Evolutionary conservation across 2,329 filamentous ascomycete species (phyloP).

Genomic region (Nakataea oryzae): DNA sequence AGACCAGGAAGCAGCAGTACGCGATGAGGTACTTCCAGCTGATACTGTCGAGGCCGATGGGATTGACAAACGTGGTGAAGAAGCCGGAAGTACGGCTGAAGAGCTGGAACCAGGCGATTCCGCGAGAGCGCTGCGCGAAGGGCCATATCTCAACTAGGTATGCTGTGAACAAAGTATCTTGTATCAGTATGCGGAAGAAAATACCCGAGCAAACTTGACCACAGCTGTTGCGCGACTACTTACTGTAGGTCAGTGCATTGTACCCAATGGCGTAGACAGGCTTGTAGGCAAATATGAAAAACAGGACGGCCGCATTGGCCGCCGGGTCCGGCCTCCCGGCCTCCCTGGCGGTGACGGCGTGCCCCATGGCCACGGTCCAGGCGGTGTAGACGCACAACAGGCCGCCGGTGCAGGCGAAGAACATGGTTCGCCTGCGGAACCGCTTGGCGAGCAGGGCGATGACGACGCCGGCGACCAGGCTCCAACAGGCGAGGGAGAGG

Average conservation of each 20-base stretch:
- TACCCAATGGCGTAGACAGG: constrained; percentile 56
- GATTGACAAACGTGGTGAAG: constrained; percentile 20
- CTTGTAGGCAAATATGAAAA: constrained; percentile 51
- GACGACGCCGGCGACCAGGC: constrained; percentile 29
- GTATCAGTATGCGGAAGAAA: no score
- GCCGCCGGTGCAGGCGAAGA: constrained; percentile 33
- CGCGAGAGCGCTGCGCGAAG: constrained; percentile 18
- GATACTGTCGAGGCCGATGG: constrained; percentile 17
- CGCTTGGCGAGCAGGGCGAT: constrained; percentile 31
- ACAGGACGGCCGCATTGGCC: constrained; percentile 19
- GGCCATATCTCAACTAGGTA: constrained; percentile 22
- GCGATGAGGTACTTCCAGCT: constrained; percentile 20
- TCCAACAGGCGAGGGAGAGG: constrained; percentile 35
- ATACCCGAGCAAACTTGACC: no score
- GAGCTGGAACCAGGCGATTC: constrained; percentile 21
- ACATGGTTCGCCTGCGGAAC: constrained; percentile 37
- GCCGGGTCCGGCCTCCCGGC: background rate
- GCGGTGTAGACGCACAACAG: constrained; percentile 36
- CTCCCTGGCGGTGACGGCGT: background rate
- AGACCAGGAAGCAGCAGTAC: constrained; percentile 20
- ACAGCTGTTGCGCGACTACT: constrained; percentile 21
- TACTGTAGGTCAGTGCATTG: constrained; percentile 54
- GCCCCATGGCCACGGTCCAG: constrained; percentile 22
- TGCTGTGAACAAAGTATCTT: constrained; percentile 15
- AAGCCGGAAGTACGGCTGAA: constrained; percentile 18